Conservation (phyloP, 441 rosid genomes). For the Sinapis alba region DNA sequence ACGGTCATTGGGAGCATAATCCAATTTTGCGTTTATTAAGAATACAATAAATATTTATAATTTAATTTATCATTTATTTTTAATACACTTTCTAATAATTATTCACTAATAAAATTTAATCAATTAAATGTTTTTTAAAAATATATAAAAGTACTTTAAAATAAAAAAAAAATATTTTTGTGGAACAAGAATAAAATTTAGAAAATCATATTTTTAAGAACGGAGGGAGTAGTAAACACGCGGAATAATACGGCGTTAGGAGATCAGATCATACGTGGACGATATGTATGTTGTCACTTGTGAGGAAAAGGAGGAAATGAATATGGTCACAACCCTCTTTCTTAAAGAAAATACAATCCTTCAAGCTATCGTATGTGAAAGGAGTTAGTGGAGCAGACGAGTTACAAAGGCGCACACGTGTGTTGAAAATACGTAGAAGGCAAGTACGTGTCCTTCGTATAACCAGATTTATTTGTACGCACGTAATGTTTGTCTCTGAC, state of each 20-base stretch:
- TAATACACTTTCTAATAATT: too few relatives aligned
- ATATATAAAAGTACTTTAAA: too few relatives aligned
- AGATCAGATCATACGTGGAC: constrained; percentile 25
- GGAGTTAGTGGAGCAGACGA: constrained; percentile 16
- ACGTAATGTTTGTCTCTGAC: constrained; percentile 21
- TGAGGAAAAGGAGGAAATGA: background rate
- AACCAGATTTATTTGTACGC: constrained; percentile 11
- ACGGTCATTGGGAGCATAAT: too few relatives aligned
- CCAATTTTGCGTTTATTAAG: too few relatives aligned
- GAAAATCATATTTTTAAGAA: too few relatives aligned
- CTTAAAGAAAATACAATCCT: background rate
- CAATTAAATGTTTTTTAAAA: too few relatives aligned
- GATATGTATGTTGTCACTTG: constrained; percentile 9
- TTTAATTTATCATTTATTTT: too few relatives aligned
- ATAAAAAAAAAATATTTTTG: too few relatives aligned
- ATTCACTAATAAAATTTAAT: too few relatives aligned
- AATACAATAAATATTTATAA: too few relatives aligned
- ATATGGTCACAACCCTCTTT: constrained; percentile 2
- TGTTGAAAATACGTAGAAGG: constrained; percentile 28
- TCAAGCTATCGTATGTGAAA: background rate
- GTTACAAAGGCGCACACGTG: constrained; percentile 29
- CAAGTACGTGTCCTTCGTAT: constrained; percentile 31
- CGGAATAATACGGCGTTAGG: constrained; percentile 5
- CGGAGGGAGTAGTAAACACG: too few relatives aligned
- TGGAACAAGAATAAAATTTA: too few relatives aligned